A percentile compares a stretch with the other conserved stretches of the same genome.
These are phyloP conservation scores for Entonaema liquescens DNA, from an alignment of 495 filamentous ascomycete genomes.

Conservation along the genomic window DNA sequence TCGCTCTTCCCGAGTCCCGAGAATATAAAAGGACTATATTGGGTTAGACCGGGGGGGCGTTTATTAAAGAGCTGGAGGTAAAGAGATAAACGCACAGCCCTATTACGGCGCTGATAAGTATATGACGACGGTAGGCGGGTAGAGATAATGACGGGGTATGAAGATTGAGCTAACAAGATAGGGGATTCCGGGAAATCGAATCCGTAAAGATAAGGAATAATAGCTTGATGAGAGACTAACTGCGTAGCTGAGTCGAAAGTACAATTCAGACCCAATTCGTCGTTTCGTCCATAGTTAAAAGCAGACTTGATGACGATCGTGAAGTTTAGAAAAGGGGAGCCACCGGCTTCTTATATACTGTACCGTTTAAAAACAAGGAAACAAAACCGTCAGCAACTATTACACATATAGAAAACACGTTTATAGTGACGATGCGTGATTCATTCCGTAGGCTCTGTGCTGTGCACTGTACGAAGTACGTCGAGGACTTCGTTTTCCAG, in stretches of 20 bases:
- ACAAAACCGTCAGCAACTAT: conserved; percentile 30
- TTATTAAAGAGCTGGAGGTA: neutral
- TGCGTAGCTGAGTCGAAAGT: conserved; percentile 4
- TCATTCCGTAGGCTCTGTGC: no score
- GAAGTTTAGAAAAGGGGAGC: conserved; percentile 31
- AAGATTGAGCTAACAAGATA: conserved; percentile 22
- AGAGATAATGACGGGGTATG: conserved; percentile 4
- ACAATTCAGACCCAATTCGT: conserved; percentile 26
- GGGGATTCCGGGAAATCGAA: conserved; percentile 17
- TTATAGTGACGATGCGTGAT: neutral
- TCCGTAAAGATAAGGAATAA: conserved; percentile 26
- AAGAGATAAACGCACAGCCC: conserved; percentile 31
- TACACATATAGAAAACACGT: conserved; percentile 33
- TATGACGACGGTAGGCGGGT: conserved; percentile 28
- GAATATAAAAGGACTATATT: conserved; percentile 7
- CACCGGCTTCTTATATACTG: conserved; percentile 33
- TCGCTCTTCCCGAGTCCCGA: neutral
- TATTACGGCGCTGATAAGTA: conserved; percentile 28
- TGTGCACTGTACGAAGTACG: conserved; percentile 5
- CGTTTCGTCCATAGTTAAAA: conserved; percentile 28
- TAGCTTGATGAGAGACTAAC: neutral
- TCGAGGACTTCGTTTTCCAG: neutral
- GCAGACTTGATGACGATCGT: conserved; percentile 37
- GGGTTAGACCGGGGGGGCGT: conserved; percentile 7
- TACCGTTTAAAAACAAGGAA: conserved; percentile 25